A percentile compares a stretch with the other conserved stretches of the same genome.
phyloP scores from a whole-genome alignment of 2,329 filamentous ascomycete genomes.

The Hypoxylon sp. region DNA sequence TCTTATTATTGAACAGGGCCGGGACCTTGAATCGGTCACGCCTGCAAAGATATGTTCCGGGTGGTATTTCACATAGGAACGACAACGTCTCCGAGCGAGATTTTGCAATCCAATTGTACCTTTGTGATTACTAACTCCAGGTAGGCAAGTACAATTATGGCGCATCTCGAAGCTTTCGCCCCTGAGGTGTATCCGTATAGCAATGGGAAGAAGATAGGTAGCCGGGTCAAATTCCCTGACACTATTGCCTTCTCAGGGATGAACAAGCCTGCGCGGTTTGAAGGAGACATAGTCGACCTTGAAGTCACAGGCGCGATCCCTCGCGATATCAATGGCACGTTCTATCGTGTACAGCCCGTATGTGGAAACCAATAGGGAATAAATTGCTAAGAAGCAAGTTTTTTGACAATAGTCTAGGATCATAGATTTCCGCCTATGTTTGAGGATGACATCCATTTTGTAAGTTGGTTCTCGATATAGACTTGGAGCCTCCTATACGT shows the following conservation, averaged over 20 bases:
- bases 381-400: neutral
- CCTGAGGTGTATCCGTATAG: constrained; percentile 54
- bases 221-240: constrained; percentile 54
- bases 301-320: constrained; percentile 62
- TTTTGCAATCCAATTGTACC: constrained; percentile 31
- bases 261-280: constrained; percentile 58
- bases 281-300: constrained; percentile 59
- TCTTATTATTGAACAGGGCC: constrained; percentile 27
- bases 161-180: constrained; percentile 56
- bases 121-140: constrained; percentile 37
- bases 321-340: constrained; percentile 62
- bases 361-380: constrained; percentile 3
- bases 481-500: neutral
- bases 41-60: constrained; percentile 4
- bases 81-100: constrained; percentile 16
- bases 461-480: constrained; percentile 29
- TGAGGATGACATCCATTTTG: constrained; percentile 64
- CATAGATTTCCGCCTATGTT: constrained; percentile 68
- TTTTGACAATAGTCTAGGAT: constrained; percentile 52
- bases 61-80: constrained; percentile 34
- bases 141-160: constrained; percentile 49
- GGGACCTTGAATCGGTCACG: constrained; percentile 30
- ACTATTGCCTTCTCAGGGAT: constrained; percentile 56
- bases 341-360: constrained; percentile 65
- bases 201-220: constrained; percentile 50